Conservation (phyloP, 2,329 filamentous ascomycete genomes). For the Sporothrix dimorphospora region DNA sequence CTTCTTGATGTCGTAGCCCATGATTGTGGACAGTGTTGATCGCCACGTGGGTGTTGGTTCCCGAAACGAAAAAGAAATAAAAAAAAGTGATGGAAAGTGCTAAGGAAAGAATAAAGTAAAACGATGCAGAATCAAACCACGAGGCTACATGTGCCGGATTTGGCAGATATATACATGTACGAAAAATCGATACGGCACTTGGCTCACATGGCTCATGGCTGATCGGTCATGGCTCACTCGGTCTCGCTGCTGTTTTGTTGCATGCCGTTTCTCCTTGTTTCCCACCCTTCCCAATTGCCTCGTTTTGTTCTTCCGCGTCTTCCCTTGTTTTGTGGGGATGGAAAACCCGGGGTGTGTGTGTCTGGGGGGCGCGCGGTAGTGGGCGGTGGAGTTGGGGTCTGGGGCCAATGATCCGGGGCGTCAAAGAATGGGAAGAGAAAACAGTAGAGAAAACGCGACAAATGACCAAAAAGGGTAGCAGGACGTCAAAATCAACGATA, state of each 20-base stretch:
- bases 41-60: neutral
- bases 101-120: neutral
- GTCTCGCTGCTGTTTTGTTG: neutral
- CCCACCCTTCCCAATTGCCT: neutral
- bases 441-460: neutral
- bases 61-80: no score
- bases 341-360: constrained; percentile 1
- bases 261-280: no score
- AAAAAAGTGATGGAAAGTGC: no score
- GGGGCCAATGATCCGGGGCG: neutral
- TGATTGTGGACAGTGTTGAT: neutral
- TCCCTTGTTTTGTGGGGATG: neutral
- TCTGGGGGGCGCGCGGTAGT: neutral
- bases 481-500: neutral
- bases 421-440: neutral
- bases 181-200: neutral
- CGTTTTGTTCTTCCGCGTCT: neutral
- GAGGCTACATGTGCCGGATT: constrained; percentile 9
- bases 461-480: neutral
- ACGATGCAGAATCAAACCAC: neutral
- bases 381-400: neutral
- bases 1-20: neutral
- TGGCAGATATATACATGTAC: constrained; percentile 8
- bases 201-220: neutral
- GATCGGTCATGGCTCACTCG: neutral